Evolutionary conservation across 176 grass and related monocot genomes (phyloP).

Genomic region (Lolium multiflorum): DNA sequence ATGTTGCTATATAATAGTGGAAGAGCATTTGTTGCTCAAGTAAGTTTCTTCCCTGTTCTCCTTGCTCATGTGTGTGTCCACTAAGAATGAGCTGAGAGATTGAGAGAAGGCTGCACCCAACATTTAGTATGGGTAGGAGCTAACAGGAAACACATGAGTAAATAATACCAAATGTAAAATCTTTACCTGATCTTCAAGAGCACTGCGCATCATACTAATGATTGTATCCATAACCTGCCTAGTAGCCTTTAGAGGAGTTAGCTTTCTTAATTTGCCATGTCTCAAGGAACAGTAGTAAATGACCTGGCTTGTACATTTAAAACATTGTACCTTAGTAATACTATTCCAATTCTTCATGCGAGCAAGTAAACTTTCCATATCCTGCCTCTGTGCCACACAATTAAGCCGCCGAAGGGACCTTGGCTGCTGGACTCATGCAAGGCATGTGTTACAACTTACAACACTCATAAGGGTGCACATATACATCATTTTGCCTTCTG

Average conservation of each 20-base stretch:
- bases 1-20: no score
- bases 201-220: not conserved
- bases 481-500: not conserved
- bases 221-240: not conserved
- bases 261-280: not conserved
- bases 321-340: not conserved
- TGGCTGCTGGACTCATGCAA: not conserved
- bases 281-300: not conserved
- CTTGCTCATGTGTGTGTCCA: no score
- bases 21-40: no score
- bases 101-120: no score
- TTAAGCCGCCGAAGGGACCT: not conserved
- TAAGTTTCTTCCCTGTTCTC: no score
- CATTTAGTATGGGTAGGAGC: no score
- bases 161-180: not conserved
- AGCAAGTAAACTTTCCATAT: not conserved
- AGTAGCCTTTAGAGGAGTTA: not conserved
- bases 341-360: not conserved
- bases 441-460: not conserved
- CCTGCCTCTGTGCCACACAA: constrained; percentile 1
- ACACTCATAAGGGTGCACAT: not conserved
- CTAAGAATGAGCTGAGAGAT: no score
- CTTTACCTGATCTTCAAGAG: not conserved
- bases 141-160: no score
- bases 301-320: not conserved